Evolutionary conservation across 2,329 filamentous ascomycete species (phyloP), one percentile per base, ranked within the genome.

Genomic region (Pseudohalonectria lignicola): DNA sequence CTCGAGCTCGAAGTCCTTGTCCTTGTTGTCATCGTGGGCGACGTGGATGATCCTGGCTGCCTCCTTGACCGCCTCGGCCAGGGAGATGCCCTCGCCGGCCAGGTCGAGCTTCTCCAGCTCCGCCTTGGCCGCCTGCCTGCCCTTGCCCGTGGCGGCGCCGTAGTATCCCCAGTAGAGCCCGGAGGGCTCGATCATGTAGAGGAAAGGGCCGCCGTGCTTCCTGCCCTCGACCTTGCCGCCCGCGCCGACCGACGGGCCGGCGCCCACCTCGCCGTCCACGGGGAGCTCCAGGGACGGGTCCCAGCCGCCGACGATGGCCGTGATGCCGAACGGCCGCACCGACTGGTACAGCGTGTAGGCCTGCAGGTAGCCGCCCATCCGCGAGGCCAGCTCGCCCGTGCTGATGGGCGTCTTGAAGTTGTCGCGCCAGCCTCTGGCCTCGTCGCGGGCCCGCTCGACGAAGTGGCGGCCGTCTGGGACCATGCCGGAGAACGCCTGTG

Each of bases 131-230:
- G 88, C 82, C 67, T 98, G 92, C 51, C 92, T 76, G 45, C 92
- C 92, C 66, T 98, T 98, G 55, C 92, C 92, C 12, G 92, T 95
- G 36, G 92, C 92, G 29, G 92, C 92, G 51, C 92, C 92, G 61
- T 95, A 95, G 73, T 98, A 98, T 43, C 92, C 92, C 92, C 92
- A 98, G 71, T 94, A 96, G 49, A 90, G 66, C 40, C 92, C 92
- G 54, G 87, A 94, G 31, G 92, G 92, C 69, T 98, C 92, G 51
- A 98, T 90, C 92, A 98, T 98, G 74, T 95, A 98, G 44, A 98
- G 76, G 45, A 80, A 88, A 17, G 92, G 92, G 1, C 90, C 92
- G 50, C 92, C 92, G 57, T 87, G 79, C 60, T 77, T 82, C 53
- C 78, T 79, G 53, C 77, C 76, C 20, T 59, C 63, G 31, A 79